Percentiles rank a stretch among this genome's conserved stretches.
These are phyloP conservation scores for Truncatella angustata DNA, from an alignment of 2,329 filamentous ascomycete genomes.

Conservation along the genomic window DNA sequence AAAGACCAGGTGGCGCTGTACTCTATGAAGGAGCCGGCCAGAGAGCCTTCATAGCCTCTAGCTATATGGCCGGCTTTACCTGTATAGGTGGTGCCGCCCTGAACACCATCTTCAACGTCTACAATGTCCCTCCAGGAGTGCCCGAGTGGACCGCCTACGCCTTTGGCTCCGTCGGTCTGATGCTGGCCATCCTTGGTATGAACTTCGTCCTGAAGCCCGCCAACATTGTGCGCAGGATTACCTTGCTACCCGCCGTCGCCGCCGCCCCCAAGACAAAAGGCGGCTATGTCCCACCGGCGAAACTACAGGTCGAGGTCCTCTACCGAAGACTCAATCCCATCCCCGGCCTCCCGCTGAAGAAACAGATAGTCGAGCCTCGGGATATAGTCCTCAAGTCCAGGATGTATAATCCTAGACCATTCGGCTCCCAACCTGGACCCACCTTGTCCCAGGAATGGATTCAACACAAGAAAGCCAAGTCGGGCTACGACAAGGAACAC, in stretches of 20 bases:
- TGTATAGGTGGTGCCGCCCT: constrained; percentile 50
- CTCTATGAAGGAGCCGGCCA: constrained; percentile 67
- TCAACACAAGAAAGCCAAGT: constrained; percentile 33
- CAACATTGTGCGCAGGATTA: constrained; percentile 57
- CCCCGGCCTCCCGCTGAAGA: constrained; percentile 45
- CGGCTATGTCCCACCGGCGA: constrained; percentile 17
- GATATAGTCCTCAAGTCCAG: constrained; percentile 35
- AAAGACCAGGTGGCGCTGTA: constrained; percentile 52
- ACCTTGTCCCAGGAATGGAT: constrained; percentile 34
- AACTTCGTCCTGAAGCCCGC: constrained; percentile 58
- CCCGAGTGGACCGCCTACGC: constrained; percentile 55
- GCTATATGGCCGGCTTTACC: constrained; percentile 54
- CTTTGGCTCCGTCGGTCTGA: constrained; percentile 56
- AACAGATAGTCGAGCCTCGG: constrained; percentile 36
- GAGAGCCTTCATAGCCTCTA: constrained; percentile 59
- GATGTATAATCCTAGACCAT: constrained; percentile 25
- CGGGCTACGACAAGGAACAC: constrained; percentile 53
- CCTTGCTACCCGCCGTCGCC: constrained; percentile 43
- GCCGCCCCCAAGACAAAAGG: constrained; percentile 12
- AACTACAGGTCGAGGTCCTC: constrained; percentile 51
- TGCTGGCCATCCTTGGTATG: constrained; percentile 59
- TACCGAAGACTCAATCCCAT: constrained; percentile 43
- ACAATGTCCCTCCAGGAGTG: constrained; percentile 49
- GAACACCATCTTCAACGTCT: constrained; percentile 49
- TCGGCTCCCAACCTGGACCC: constrained; percentile 23